Evolutionary conservation across 371 early-diverging fungal genomes (phyloP).

Genomic region (Lichtheimia hyalospora): DNA sequence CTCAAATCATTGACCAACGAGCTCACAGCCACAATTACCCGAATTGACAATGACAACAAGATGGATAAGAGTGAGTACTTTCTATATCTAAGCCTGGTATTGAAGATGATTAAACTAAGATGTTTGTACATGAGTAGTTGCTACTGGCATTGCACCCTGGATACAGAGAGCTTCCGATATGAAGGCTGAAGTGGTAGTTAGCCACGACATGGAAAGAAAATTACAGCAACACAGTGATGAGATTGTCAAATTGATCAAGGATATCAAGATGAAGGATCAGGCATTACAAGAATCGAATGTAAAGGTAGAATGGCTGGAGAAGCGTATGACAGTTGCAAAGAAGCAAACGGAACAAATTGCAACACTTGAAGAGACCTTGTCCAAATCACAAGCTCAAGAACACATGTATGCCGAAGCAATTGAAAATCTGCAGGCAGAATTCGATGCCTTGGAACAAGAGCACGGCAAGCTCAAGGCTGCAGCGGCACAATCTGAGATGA

Average conservation of each 20-base stretch:
- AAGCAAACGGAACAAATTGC: slow-evolving; percentile 68
- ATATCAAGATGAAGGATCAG: slow-evolving; percentile 77
- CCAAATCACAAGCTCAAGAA: slow-evolving; percentile 63
- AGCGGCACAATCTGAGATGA: slow-evolving; percentile 38
- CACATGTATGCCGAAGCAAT: slow-evolving; percentile 73
- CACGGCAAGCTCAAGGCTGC: slow-evolving; percentile 60
- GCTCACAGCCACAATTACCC: slow-evolving; percentile 31
- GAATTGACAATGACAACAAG: slow-evolving; percentile 51
- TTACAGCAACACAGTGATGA: slow-evolving; percentile 76
- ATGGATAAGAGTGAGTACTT: slow-evolving; percentile 43
- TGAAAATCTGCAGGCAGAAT: slow-evolving; percentile 72
- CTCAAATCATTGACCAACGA: slow-evolving; percentile 53
- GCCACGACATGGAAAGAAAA: slow-evolving; percentile 77
- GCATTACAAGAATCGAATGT: slow-evolving; percentile 73
- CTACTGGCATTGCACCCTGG: slow-evolving; percentile 75
- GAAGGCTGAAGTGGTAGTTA: slow-evolving; percentile 75
- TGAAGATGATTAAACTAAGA: background rate
- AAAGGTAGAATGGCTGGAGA: slow-evolving; percentile 79
- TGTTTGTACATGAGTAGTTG: slow-evolving; percentile 28
- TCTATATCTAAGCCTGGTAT: background rate
- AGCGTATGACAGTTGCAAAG: slow-evolving; percentile 65
- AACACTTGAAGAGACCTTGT: slow-evolving; percentile 59
- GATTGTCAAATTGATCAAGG: slow-evolving; percentile 71
- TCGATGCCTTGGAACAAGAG: slow-evolving; percentile 66
- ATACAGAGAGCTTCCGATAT: slow-evolving; percentile 72